These are phyloP conservation scores for Mycosphaerella arachidis DNA, from an alignment of 2,329 filamentous ascomycete genomes.

Conservation along the genomic window DNA sequence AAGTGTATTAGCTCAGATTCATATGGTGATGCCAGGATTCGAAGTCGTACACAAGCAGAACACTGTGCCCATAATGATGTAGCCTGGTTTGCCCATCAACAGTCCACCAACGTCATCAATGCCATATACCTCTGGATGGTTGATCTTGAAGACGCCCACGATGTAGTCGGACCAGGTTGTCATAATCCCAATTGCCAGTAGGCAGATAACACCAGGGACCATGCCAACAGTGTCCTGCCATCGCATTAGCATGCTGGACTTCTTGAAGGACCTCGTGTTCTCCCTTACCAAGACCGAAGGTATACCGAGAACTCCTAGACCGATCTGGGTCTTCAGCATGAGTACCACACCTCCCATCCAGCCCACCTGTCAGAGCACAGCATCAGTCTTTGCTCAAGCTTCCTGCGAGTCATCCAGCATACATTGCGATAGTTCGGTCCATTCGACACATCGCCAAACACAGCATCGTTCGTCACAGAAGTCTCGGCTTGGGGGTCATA, in stretches of 20 bases:
- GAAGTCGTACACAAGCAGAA: not conserved
- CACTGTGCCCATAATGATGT: slow-evolving; percentile 17
- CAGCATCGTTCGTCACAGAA: not conserved
- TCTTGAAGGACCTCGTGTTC: not conserved
- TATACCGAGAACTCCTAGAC: slow-evolving; percentile 47
- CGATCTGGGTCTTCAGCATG: slow-evolving; percentile 46
- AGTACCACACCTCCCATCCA: slow-evolving; percentile 42
- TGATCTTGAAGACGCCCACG: slow-evolving; percentile 50
- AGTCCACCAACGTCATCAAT: slow-evolving; percentile 49
- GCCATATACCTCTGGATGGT: slow-evolving; percentile 53
- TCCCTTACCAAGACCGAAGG: slow-evolving; percentile 32
- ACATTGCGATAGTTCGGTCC: slow-evolving; percentile 2
- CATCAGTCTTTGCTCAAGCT: not conserved
- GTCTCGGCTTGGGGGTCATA: not conserved
- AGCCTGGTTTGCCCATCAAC: slow-evolving; percentile 49
- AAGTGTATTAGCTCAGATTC: not conserved
- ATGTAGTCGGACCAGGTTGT: slow-evolving; percentile 50
- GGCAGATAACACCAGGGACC: slow-evolving; percentile 44
- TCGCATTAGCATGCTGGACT: not conserved
- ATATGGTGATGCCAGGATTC: not conserved
- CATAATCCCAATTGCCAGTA: slow-evolving; percentile 39
- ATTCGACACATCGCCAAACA: slow-evolving; percentile 2
- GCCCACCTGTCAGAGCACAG: slow-evolving; percentile 21
- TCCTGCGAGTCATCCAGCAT: not conserved
- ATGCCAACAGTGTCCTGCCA: slow-evolving; percentile 44